phyloP scores from a whole-genome alignment of 2,329 filamentous ascomycete genomes.

The Stemphylium vesicarium region DNA sequence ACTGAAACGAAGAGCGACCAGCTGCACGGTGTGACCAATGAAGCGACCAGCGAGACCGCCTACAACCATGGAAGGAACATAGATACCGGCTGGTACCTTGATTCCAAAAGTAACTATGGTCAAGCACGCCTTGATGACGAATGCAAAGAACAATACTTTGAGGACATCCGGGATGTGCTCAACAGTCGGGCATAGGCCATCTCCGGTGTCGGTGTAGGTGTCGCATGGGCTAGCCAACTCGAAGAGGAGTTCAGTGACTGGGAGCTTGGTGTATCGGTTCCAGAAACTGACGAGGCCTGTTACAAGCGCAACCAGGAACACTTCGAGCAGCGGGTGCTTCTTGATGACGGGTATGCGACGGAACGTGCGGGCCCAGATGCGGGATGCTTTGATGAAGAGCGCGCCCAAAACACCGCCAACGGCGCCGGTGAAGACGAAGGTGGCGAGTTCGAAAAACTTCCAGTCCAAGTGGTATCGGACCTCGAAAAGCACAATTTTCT shows the following conservation, averaged over 20 bases:
- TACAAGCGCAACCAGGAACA: constrained; percentile 82
- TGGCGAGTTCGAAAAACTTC: constrained; percentile 88
- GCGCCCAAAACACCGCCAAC: constrained; percentile 86
- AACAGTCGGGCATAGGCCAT: constrained; percentile 78
- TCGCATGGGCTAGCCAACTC: constrained; percentile 91
- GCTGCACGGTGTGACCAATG: constrained; percentile 85
- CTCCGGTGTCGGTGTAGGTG: constrained; percentile 67
- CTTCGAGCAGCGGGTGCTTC: constrained; percentile 81
- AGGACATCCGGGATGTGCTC: constrained; percentile 83
- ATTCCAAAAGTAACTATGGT: constrained; percentile 94
- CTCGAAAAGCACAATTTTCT: constrained; percentile 96
- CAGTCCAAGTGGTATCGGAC: constrained; percentile 90
- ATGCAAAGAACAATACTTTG: constrained; percentile 73
- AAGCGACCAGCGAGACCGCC: constrained; percentile 90
- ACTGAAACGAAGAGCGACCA: constrained; percentile 76
- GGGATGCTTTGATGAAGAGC: constrained; percentile 94
- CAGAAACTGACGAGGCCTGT: constrained; percentile 90
- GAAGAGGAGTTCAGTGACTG: constrained; percentile 87
- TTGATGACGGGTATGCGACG: constrained; percentile 82
- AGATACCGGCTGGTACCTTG: constrained; percentile 95
- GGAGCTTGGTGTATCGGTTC: constrained; percentile 87
- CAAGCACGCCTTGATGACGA: constrained; percentile 86
- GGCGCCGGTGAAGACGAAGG: constrained; percentile 85
- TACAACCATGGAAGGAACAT: constrained; percentile 98
- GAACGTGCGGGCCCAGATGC: constrained; percentile 88